Base-by-base conservation (phyloP, 805 yeast genomes). In the Cyberlindnera galapagoensis region DNA sequence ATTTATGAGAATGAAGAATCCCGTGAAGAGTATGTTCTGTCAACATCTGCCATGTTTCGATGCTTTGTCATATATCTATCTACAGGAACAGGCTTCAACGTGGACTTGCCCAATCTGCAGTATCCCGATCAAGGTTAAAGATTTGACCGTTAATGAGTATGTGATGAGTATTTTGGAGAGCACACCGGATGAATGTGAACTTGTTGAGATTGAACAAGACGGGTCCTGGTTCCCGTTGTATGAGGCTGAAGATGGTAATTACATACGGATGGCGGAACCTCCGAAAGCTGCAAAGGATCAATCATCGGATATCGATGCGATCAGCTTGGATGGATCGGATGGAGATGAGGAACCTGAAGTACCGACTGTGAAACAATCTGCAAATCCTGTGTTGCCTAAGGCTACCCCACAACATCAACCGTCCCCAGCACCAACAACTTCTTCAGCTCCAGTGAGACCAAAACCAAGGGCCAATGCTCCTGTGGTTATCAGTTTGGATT, bases 21-120 rank as follows among this genome's bases (percentile, higher is more conserved):
- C 98, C 0, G 73, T 76, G 2, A 72, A 85, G 43, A 75, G 94
- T 1, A 58, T 67, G 2, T 62, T 57, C 28, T 92, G 98, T 58
- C 61, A 69, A 21, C 98, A 92, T 57, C 59, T 86, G 11, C 90
- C 83, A 47, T 88, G 97, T 52, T 85, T 88, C 54, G 98, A 92
- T 57, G 88, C 84, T 0, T 54, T 67, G 21, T 73, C 83, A 26
- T 92, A 72, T 50, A 46, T 92, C 8, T 72, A 75, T 47, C 65
- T 87, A 26, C 97, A 90, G 53, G 65, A 66, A 34, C 90, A 81
- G 51, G 74, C 82, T 0, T 81, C 95, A 0, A 73, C 83, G 0
- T 90, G 97, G 97, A 60, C 61, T 31, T 92, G 98, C 51, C 96
- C 97, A 0, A 67, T 85, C 4, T 92, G 98, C 52, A 71, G 71